Evolutionary conservation across 257 asterid genomes (phyloP).

Genomic region (Nicotiana noctiflora): DNA sequence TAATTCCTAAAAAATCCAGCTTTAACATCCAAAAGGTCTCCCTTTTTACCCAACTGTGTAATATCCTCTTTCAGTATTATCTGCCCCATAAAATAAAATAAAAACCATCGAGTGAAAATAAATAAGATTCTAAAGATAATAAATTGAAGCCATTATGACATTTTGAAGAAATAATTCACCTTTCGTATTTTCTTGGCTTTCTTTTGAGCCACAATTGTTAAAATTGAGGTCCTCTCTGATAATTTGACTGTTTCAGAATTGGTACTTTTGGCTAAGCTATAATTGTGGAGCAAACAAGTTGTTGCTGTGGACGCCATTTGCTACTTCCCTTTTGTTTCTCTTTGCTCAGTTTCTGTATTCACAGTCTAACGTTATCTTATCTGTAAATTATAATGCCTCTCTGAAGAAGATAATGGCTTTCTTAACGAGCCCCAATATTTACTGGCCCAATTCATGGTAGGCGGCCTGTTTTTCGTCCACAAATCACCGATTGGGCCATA

Average conservation of each 20-base stretch:
- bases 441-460: background rate
- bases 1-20: constrained; percentile 86
- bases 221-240: constrained; percentile 27
- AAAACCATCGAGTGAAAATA: background rate
- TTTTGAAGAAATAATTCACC: constrained; percentile 27
- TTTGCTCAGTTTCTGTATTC: background rate
- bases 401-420: background rate
- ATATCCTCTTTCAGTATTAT: constrained; percentile 90
- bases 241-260: constrained; percentile 26
- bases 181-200: constrained; percentile 69
- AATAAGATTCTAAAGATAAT: background rate
- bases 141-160: background rate
- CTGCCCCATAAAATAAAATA: constrained; percentile 27
- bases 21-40: constrained; percentile 74
- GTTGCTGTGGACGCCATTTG: constrained; percentile 51
- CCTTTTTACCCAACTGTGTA: constrained; percentile 69
- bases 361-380: constrained; percentile 3
- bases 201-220: constrained; percentile 59
- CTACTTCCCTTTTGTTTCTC: background rate
- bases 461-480: background rate
- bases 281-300: constrained; percentile 50
- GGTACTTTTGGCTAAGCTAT: constrained; percentile 26
- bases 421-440: background rate
- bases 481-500: background rate
- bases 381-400: background rate